Percentiles rank a stretch among this genome's conserved stretches.
Evolutionary conservation across 2,329 filamentous ascomycete species (phyloP).

Genomic region (Sporothrix brasiliensis): DNA sequence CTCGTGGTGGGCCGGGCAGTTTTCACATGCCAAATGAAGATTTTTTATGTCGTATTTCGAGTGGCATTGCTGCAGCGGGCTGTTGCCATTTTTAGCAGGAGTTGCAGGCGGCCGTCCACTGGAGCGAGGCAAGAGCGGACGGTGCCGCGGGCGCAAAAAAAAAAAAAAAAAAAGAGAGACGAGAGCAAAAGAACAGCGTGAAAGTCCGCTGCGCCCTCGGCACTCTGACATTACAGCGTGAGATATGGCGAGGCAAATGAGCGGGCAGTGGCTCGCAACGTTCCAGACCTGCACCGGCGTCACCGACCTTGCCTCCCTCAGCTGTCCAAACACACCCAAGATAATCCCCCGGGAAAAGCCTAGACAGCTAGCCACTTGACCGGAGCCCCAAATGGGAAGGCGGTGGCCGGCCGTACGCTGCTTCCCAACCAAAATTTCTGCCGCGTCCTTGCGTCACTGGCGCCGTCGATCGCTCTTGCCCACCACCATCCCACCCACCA

Average conservation of each 20-base stretch:
- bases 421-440: constrained; percentile 26
- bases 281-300: constrained; percentile 17
- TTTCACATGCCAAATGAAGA: constrained; percentile 4
- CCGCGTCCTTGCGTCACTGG: constrained; percentile 21
- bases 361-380: not conserved
- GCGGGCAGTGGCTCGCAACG: not conserved
- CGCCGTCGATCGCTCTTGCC: not conserved
- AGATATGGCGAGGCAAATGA: constrained; percentile 3
- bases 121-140: not conserved
- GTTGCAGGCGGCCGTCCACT: not conserved
- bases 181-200: not conserved
- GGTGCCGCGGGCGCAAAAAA: not conserved
- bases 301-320: constrained; percentile 22
- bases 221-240: constrained; percentile 21
- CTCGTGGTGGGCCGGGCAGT: not conserved
- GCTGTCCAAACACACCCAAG: constrained; percentile 1
- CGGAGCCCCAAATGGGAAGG: not conserved
- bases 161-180: not conserved
- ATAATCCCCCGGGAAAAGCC: not conserved
- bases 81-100: constrained; percentile 8
- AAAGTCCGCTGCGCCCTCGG: constrained; percentile 7
- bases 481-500: too few species aligned
- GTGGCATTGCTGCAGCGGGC: not conserved
- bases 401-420: not conserved
- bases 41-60: not conserved